Percentiles rank a stretch among this genome's conserved stretches.
Conservation (phyloP, 2,329 filamentous ascomycete genomes). For the Rachicladosporium sp. region DNA sequence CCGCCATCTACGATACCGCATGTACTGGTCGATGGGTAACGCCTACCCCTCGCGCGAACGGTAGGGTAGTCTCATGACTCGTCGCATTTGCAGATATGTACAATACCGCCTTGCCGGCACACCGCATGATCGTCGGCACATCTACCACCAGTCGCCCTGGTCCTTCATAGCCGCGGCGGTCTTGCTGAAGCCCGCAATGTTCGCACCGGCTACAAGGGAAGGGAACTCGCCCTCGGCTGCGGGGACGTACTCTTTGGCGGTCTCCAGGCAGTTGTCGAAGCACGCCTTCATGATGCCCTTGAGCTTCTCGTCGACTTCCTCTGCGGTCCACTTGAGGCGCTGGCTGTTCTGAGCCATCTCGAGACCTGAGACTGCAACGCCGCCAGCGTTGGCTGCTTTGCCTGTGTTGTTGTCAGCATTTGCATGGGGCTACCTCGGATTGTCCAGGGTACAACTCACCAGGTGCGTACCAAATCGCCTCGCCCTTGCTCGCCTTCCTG, state of each 20-base stretch:
- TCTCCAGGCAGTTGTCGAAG: conserved; percentile 80
- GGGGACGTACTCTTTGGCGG: conserved; percentile 77
- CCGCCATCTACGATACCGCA: no score
- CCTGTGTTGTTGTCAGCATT: conserved; percentile 30
- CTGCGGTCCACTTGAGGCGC: conserved; percentile 70
- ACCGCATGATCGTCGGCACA: no score
- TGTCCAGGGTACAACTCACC: no score
- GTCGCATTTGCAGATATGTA: no score
- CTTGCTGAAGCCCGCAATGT: conserved; percentile 97
- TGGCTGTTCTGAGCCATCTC: conserved; percentile 98
- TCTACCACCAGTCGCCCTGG: conserved; percentile 81
- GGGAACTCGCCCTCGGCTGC: conserved; percentile 72
- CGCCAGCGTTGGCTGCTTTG: conserved; percentile 94
- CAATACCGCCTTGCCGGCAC: no score
- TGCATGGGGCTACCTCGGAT: no score
- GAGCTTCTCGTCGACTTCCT: conserved; percentile 85
- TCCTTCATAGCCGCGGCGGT: conserved; percentile 88
- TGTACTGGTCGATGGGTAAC: no score
- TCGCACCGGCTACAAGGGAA: conserved; percentile 81
- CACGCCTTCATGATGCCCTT: conserved; percentile 90
- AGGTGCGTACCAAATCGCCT: conserved; percentile 86
- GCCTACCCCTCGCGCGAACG: no score
- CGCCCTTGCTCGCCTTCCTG: conserved; percentile 55
- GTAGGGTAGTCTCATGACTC: no score
- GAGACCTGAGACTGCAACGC: conserved; percentile 90